Conservation (phyloP, 768 basidiomycete genomes). For the Daedaleopsis sinensis region DNA sequence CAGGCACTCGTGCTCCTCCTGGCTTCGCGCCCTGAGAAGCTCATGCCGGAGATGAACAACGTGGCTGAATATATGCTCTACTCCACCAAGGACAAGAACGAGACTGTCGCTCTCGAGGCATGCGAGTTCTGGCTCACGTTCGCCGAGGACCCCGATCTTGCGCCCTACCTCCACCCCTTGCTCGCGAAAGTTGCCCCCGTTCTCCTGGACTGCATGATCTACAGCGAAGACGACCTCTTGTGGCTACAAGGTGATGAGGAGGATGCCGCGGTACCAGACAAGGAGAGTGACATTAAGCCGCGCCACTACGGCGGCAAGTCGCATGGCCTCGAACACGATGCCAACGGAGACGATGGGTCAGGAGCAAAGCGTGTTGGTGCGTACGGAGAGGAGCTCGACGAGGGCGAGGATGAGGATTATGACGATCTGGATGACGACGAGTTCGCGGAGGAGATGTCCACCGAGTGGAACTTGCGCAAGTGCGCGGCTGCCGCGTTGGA, state of each 20-base stretch:
- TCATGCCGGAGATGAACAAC: slow-evolving; percentile 93
- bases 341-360: slow-evolving; percentile 39
- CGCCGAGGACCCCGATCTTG: slow-evolving; percentile 91
- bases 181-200: slow-evolving; percentile 93
- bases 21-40: slow-evolving; percentile 91
- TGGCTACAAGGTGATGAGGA: slow-evolving; percentile 93
- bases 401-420: slow-evolving; percentile 89
- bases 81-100: slow-evolving; percentile 96
- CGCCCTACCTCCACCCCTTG: slow-evolving; percentile 81
- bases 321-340: slow-evolving; percentile 83
- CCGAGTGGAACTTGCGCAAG: slow-evolving; percentile 98
- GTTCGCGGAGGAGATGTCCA: slow-evolving; percentile 95
- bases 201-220: slow-evolving; percentile 96
- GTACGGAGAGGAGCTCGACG: slow-evolving; percentile 81
- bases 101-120: slow-evolving; percentile 94
- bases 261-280: slow-evolving; percentile 88
- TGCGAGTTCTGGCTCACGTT: slow-evolving; percentile 99
- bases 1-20: slow-evolving; percentile 93
- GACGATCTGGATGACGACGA: slow-evolving; percentile 88
- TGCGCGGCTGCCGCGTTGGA: slow-evolving; percentile 98
- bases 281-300: slow-evolving; percentile 95
- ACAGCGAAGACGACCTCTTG: slow-evolving; percentile 93
- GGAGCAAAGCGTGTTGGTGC: slow-evolving; percentile 47
- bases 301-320: slow-evolving; percentile 86
- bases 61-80: slow-evolving; percentile 99